Base-by-base conservation (phyloP, 2,329 filamentous ascomycete genomes). In the Pseudogymnoascus sp. region DNA sequence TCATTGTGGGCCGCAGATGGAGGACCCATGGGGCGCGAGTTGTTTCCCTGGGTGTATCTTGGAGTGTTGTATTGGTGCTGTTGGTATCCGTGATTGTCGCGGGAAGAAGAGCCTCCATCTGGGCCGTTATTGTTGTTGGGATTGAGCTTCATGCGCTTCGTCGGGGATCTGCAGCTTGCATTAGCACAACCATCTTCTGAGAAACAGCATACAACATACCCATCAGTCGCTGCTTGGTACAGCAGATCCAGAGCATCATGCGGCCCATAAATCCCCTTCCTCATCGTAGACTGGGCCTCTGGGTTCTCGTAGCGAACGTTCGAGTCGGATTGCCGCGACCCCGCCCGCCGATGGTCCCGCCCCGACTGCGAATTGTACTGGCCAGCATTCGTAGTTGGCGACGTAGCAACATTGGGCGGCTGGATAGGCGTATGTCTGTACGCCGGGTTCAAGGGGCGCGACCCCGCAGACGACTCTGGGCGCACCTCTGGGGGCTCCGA, bases 161-260 rank as follows among this genome's bases (percentile, higher is more conserved):
- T 48, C 42, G 42, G 42, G 21, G 42, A 48, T 27, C 42, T 48
- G 21, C 42, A 48, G 4, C 42, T n/a, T 48, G 12, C 42, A 29
- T 48, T 48, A 48, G 42, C 42, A 48, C 42, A n/a, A 48, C 42
- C 42, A 48, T 3, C 12, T 27, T n/a, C 12, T 8, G 21, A 48
- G 21, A 27, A 17, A n/a, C 21, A 48, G 8, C 21, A 38, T 15
- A 8, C 9, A 62, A 58, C 61, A 38, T 68, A 70, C 80, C 80
- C 84, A 71, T 87, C 82, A 41, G 84, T 87, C 31, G 85, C 92
- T 17, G 92, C 93, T 76, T 96, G 92, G 71, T 95, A 95, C 13
- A 97, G 81, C 63, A 97, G 80, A 73, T 96, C 92, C 58, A 97
- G 81, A 25, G 93, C 93, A 77, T 97, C 93, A 71, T 96, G 92